Conservation (phyloP, 2,329 filamentous ascomycete species). For the Stagonosporopsis tanaceti region DNA sequence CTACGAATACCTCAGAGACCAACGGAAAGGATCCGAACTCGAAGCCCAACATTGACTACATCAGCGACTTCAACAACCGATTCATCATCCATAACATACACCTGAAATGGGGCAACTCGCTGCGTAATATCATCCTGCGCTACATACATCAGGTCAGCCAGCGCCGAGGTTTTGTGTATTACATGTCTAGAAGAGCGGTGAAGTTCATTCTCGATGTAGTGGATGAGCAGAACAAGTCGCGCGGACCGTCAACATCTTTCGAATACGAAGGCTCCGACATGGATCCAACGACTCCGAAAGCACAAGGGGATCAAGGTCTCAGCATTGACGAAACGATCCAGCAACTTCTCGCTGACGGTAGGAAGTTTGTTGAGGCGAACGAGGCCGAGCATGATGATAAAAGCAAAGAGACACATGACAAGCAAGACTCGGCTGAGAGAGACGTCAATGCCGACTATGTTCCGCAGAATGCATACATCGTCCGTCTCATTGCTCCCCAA, state of each 20-base stretch:
- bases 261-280: constrained; percentile 26
- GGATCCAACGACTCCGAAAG: constrained; percentile 42
- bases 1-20: constrained; percentile 54
- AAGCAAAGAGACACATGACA: constrained; percentile 23
- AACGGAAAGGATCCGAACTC: constrained; percentile 71
- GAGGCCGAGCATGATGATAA: constrained; percentile 55
- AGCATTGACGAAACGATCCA: constrained; percentile 86
- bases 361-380: constrained; percentile 79
- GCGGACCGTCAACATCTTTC: constrained; percentile 39
- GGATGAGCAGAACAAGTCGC: constrained; percentile 83
- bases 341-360: constrained; percentile 83
- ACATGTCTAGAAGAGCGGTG: constrained; percentile 91
- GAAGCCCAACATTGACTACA: constrained; percentile 78
- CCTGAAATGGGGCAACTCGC: constrained; percentile 96
- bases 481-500: constrained; percentile 94
- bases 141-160: constrained; percentile 98
- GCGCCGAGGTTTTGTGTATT: constrained; percentile 94
- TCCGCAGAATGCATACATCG: constrained; percentile 91
- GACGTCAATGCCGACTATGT: constrained; percentile 88
- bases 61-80: constrained; percentile 95
- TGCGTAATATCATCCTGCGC: constrained; percentile 94
- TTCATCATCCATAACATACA: constrained; percentile 99
- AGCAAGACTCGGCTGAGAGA: constrained; percentile 34
- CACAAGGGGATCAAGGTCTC: constrained; percentile 62
- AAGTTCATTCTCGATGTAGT: constrained; percentile 99